Evolutionary conservation across 345 rosid species (phyloP).

Genomic region (Draba incana): DNA sequence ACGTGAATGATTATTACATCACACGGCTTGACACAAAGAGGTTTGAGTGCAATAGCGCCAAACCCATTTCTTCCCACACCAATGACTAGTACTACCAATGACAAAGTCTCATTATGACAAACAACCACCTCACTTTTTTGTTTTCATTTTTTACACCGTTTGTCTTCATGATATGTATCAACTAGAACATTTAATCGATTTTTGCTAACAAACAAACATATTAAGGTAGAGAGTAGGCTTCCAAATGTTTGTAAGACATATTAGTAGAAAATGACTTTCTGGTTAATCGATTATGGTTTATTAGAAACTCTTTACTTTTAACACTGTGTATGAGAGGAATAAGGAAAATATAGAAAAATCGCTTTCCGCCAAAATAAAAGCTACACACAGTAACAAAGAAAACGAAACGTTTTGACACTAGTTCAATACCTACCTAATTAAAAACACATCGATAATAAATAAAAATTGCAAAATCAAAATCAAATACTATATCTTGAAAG

Average conservation of each 20-base stretch:
- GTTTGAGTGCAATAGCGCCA: slow-evolving; percentile 32
- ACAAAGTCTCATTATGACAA: slow-evolving; percentile 1
- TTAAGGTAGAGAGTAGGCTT: too few species aligned
- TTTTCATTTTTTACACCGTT: not conserved
- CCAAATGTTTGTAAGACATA: not conserved
- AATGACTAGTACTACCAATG: slow-evolving; percentile 16
- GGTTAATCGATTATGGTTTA: not conserved
- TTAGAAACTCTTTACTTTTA: not conserved
- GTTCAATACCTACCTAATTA: slow-evolving; percentile 7
- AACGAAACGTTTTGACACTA: slow-evolving; percentile 1
- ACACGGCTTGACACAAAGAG: slow-evolving; percentile 12
- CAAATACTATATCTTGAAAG: not conserved
- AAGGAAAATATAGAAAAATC: not conserved
- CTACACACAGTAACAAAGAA: slow-evolving; percentile 8
- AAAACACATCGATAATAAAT: not conserved
- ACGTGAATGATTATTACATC: not conserved
- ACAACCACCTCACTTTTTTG: not conserved
- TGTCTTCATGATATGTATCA: not conserved
- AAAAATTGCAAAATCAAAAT: not conserved
- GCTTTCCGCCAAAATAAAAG: not conserved
- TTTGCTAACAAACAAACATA: not conserved
- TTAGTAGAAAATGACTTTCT: not conserved
- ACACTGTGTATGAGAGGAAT: not conserved
- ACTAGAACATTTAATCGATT: not conserved
- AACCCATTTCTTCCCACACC: slow-evolving; percentile 23